Percentiles rank a stretch among this genome's conserved stretches.
These are phyloP conservation scores for Backusella circina DNA, from an alignment of 192 early-diverging fungal genomes.

Conservation along the genomic window DNA sequence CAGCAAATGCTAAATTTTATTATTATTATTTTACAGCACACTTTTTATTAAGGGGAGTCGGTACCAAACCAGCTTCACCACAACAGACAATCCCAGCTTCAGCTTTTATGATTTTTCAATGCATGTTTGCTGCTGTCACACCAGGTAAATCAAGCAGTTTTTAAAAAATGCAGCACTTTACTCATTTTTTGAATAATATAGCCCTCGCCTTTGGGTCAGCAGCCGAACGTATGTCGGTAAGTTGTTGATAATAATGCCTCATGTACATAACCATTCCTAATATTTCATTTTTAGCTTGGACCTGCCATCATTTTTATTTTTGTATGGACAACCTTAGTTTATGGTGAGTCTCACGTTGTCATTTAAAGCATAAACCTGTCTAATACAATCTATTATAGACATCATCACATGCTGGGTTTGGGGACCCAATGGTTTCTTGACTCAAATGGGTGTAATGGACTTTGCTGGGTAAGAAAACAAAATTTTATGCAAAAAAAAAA, in stretches of 20 bases:
- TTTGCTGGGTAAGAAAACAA: constrained; percentile 62
- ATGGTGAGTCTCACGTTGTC: constrained; percentile 9
- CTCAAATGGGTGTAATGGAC: constrained; percentile 71
- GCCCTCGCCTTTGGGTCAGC: constrained; percentile 32
- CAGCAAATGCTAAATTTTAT: background rate
- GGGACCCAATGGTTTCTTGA: constrained; percentile 78
- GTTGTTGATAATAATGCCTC: background rate
- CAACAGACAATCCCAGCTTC: constrained; percentile 59
- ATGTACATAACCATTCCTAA: background rate
- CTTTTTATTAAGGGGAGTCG: constrained; percentile 58
- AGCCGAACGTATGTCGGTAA: constrained; percentile 33
- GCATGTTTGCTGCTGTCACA: constrained; percentile 73
- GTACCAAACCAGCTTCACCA: constrained; percentile 47
- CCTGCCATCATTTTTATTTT: constrained; percentile 33
- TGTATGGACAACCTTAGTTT: constrained; percentile 32
- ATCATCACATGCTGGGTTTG: constrained; percentile 83
- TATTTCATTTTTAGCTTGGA: constrained; percentile 14
- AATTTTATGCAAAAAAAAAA: background rate
- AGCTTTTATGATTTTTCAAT: constrained; percentile 70
- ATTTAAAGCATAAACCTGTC: background rate
- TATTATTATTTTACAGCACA: constrained; percentile 32
- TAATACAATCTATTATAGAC: constrained; percentile 26
- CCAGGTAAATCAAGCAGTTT: constrained; percentile 12
- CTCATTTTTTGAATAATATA: background rate
- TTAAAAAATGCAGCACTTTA: background rate